Conservation (phyloP, 345 rosid genomes). For the Syzygium jambos region DNA sequence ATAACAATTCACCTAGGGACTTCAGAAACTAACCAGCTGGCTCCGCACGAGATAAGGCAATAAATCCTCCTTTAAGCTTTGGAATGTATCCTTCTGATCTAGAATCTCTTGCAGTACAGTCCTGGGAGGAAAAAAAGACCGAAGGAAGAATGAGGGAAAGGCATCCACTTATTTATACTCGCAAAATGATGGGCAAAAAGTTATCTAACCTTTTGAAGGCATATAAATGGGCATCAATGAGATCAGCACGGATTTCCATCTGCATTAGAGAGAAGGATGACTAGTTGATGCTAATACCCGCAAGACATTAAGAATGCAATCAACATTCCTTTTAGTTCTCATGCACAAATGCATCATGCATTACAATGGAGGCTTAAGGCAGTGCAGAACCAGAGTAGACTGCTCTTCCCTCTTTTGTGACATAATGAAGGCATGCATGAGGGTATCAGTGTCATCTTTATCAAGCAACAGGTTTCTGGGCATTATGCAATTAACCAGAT, state of each 20-base stretch:
- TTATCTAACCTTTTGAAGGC: slow-evolving; percentile 83
- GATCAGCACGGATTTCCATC: slow-evolving; percentile 95
- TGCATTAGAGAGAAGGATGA: slow-evolving; percentile 12
- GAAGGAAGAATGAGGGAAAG: neutral
- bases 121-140: slow-evolving; percentile 22
- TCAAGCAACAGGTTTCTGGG: neutral
- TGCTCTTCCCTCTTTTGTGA: neutral
- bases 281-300: neutral
- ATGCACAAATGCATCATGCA: neutral
- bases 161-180: neutral
- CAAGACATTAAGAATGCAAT: neutral
- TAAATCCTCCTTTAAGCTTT: slow-evolving; percentile 75
- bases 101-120: slow-evolving; percentile 71
- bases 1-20: slow-evolving; percentile 2
- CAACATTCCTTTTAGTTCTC: neutral
- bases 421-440: neutral
- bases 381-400: neutral
- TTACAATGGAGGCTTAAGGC: neutral
- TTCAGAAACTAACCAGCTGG: slow-evolving; percentile 74
- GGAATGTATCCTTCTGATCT: slow-evolving; percentile 58
- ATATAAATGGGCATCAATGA: slow-evolving; percentile 94
- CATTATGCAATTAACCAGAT: neutral
- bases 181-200: neutral
- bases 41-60: slow-evolving; percentile 88
- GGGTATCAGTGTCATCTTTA: neutral